Evolutionary conservation across 306 rosid genomes (phyloP).

Genomic region (Rosa lucieae): DNA sequence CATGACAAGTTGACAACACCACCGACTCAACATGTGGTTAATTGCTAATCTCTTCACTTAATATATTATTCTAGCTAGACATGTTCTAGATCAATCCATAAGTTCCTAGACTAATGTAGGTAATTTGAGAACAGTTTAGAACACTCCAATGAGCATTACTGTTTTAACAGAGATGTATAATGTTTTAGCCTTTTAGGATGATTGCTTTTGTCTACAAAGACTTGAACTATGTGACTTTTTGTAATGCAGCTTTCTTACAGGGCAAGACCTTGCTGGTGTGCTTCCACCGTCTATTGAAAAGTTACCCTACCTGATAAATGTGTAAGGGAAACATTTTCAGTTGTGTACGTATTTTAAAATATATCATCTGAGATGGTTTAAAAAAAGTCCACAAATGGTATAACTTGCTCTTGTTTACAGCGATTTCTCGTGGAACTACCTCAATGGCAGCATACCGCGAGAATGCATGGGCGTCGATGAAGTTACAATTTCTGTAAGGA

Average conservation of each 20-base stretch:
- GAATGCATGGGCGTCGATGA: constrained; percentile 4
- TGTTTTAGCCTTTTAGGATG: background rate
- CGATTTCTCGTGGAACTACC: constrained; percentile 15
- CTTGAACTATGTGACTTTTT: background rate
- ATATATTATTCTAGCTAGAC: too few relatives aligned
- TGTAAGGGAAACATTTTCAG: constrained; percentile 5
- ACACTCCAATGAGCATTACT: too few relatives aligned
- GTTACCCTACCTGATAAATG: constrained; percentile 6
- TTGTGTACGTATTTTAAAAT: background rate
- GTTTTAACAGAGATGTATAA: background rate
- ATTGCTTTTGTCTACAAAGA: background rate
- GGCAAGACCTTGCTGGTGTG: constrained; percentile 20
- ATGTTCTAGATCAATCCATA: too few relatives aligned
- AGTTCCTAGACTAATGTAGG: too few relatives aligned
- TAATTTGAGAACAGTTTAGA: too few relatives aligned
- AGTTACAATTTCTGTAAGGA: constrained; percentile 8
- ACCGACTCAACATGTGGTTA: too few relatives aligned
- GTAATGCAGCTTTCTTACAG: constrained; percentile 5
- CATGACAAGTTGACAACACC: too few relatives aligned
- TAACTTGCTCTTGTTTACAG: background rate
- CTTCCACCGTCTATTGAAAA: constrained; percentile 9
- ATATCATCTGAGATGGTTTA: background rate
- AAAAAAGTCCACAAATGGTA: background rate
- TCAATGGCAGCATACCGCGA: constrained; percentile 15
- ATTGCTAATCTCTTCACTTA: too few relatives aligned